Conservation (phyloP, 2,329 filamentous ascomycete genomes). For the Ophiognomonia clavigignenti-juglandacearum region DNA sequence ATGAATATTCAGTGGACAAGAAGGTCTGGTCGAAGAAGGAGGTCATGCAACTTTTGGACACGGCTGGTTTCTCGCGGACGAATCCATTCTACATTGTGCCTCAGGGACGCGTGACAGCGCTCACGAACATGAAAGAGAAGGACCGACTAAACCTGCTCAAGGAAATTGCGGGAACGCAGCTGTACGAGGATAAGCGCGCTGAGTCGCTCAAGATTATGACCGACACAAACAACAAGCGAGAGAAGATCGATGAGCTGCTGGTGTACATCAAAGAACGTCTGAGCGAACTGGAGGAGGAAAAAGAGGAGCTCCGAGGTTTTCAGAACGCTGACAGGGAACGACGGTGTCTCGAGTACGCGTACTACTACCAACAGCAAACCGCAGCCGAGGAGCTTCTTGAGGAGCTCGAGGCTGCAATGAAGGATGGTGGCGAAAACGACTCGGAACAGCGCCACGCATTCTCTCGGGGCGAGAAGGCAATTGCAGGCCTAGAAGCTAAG, state of each 20-base stretch:
- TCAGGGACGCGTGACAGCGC: conserved; percentile 87
- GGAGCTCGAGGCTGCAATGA: conserved; percentile 74
- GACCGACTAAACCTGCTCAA: conserved; percentile 87
- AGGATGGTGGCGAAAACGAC: conserved; percentile 77
- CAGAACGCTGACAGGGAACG: conserved; percentile 93
- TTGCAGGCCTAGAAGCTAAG: conserved; percentile 70
- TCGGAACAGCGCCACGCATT: conserved; percentile 77
- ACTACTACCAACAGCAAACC: conserved; percentile 84
- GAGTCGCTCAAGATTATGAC: conserved; percentile 96
- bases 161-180: conserved; percentile 96
- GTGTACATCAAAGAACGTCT: conserved; percentile 89
- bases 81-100: conserved; percentile 99
- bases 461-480: conserved; percentile 71
- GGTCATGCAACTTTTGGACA: conserved; percentile 92
- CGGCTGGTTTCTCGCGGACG: conserved; percentile 90
- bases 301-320: conserved; percentile 88
- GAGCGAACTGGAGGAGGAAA: conserved; percentile 89
- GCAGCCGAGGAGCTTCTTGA: conserved; percentile 74
- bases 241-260: conserved; percentile 90
- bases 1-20: conserved; percentile 95
- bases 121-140: conserved; percentile 98
- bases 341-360: conserved; percentile 88
- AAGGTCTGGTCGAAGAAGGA: conserved; percentile 94
- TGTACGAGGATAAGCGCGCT: conserved; percentile 86
- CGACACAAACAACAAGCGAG: conserved; percentile 90